Evolutionary conservation across 345 rosid species (phyloP), one percentile per base, ranked within the genome.

Genomic region (Hibiscus tridactylites): DNA sequence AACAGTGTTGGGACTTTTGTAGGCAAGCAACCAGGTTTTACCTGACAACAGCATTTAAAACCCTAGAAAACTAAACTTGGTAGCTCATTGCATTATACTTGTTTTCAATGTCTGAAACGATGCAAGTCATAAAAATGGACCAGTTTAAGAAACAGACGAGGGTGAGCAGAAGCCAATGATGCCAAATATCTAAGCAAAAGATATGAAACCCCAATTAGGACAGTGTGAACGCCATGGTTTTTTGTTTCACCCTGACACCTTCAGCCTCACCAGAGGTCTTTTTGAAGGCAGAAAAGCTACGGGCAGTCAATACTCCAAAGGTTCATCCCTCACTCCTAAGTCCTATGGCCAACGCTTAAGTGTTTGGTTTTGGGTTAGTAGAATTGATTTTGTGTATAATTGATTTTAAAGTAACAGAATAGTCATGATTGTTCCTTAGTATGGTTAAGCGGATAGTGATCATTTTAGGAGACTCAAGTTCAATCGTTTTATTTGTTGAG

Each of bases 1-100:
- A 65, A 24, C 54, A 65, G 70, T 44, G 70, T 65, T 65, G 70
- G 70, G 70, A 17, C 9, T 44, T 65, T 65, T 21, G 70, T 5
- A 44, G 70, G 54, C 70, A 65, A 44, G 54, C 21, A 53, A 44
- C 54, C 35, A 24, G 70, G 70, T 44, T 61, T 33, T 65, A 16
- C 54, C 54, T 65, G 70, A 65, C 70, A 24, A 44, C 21, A 12
- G 3, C 54, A 44, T 44, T 65, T 65, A 65, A 8, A 42, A 19
- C n/a, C 31, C 1, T 11, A 65, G 33, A 24, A 65, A 65, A 65
- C 70, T 42, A 65, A 42, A 39, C 68, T 39, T 1, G 13, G 52
- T 52, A 52, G 56, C 56, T 50, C 50, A 2, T 11, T 11, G 50
- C 50, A 46, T 11, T 15, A n/a, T 15, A n/a, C 7, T 37, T 33